Base-by-base conservation (phyloP, 495 filamentous ascomycete species). In the Trichoderma virens region DNA sequence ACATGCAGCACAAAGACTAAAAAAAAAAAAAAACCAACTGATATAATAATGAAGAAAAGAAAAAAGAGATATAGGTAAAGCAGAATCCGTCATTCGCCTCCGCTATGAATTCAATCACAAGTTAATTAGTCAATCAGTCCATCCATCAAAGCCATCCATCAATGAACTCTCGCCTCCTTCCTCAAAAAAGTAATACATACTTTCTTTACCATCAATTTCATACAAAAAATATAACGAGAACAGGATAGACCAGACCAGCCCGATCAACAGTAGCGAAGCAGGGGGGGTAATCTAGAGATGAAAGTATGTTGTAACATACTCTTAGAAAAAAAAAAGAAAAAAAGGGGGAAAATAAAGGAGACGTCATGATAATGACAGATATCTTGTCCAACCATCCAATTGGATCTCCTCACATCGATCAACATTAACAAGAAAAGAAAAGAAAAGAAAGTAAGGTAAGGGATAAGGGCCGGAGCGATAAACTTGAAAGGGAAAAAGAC, bases 51-150 rank as follows among this genome's bases (percentile, higher is more conserved):
- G n/a, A n/a, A 45, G 41, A 9, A 16, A 14, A 45, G 18, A 45
- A 16, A 45, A 45, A 45, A 45, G 6, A 25, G 20, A 51, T 16
- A 51, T 25, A 20, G 8, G 3, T 20, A 30, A 1, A 56, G 51
- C 51, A 56, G 51, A n/a, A 56, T 56, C 51, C 51, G 14, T 28
- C 25, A 28, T 56, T 56, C 51, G 51, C 51, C 51, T 56, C 51
- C 51, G 51, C 51, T 56, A 56, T 56, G 51, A 56, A 56, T 56
- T 56, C 51, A 56, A 56, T 56, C 51, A 56, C 47, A 56, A 56
- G n/a, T 2, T 3, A 20, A 47, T 35, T 11, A 35, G 11, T 35
- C 32, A 35, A 35, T 35, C 32, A 35, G 11, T 4, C 32, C 32
- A 35, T 35, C 32, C 32, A 35, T 35, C 32, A 35, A 4, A 45